Conservation (phyloP, 306 rosid species). For the Glycine tomentella region DNA sequence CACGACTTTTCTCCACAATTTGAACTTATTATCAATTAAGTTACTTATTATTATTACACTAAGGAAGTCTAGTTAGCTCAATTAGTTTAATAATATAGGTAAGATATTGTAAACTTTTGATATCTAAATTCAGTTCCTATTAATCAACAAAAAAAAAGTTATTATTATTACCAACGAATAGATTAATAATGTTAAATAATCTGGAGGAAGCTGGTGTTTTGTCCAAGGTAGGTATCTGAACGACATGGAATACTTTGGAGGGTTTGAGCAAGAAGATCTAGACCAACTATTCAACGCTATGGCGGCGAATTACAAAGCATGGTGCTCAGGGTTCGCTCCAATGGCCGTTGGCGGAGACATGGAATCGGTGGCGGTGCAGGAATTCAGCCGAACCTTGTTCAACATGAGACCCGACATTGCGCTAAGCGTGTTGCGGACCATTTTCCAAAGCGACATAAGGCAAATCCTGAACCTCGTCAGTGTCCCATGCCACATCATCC, state of each 20-base stretch:
- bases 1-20: too few relatives aligned
- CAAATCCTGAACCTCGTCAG: constrained; percentile 43
- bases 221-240: constrained; percentile 54
- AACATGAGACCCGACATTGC: constrained; percentile 63
- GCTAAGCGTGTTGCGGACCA: constrained; percentile 45
- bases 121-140: too few relatives aligned
- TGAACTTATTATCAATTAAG: too few relatives aligned
- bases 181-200: too few relatives aligned
- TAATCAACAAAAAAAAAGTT: too few relatives aligned
- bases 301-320: constrained; percentile 75
- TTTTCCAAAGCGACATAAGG: constrained; percentile 57
- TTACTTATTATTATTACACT: too few relatives aligned
- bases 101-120: too few relatives aligned
- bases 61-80: too few relatives aligned
- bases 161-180: too few relatives aligned
- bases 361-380: constrained; percentile 83
- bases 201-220: background rate
- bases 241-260: constrained; percentile 76
- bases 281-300: constrained; percentile 70
- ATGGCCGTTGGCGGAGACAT: constrained; percentile 79
- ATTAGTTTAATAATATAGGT: too few relatives aligned
- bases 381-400: constrained; percentile 73
- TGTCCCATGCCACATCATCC: constrained; percentile 57
- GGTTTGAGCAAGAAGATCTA: constrained; percentile 77
- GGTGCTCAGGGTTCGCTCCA: constrained; percentile 88